These are phyloP conservation scores for Cucurbita maxima DNA, from an alignment of 306 rosid genomes.

Conservation along the genomic window DNA sequence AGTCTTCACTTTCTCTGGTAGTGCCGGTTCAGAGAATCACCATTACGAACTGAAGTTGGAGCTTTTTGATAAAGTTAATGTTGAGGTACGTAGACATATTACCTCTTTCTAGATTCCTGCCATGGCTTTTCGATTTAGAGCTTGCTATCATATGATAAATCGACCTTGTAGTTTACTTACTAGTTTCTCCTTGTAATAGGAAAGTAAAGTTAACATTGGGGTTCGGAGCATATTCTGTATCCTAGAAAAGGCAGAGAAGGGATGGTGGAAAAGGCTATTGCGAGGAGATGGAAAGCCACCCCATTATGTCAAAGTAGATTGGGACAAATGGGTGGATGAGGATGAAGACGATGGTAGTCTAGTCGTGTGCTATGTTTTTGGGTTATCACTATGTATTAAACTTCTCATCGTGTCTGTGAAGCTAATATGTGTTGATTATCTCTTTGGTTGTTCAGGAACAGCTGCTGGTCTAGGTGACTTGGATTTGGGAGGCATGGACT, in stretches of 20 bases:
- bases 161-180: neutral
- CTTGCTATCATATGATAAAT: neutral
- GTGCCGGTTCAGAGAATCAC: conserved; percentile 55
- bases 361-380: neutral
- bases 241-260: conserved; percentile 71
- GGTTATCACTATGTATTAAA: neutral
- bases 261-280: conserved; percentile 76
- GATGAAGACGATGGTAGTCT: conserved; percentile 59
- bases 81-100: conserved; percentile 41
- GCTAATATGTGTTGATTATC: neutral
- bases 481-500: conserved; percentile 93
- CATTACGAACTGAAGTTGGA: conserved; percentile 64
- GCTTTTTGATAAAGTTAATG: conserved; percentile 82
- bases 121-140: neutral
- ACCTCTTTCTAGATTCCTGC: neutral
- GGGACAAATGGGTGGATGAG: conserved; percentile 97
- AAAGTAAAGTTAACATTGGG: conserved; percentile 75
- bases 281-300: conserved; percentile 70
- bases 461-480: conserved; percentile 30
- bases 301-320: conserved; percentile 80
- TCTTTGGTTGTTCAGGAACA: neutral
- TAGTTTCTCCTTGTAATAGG: conserved; percentile 21
- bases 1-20: conserved; percentile 47
- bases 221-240: conserved; percentile 62
- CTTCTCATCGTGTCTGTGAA: neutral